These are phyloP conservation scores for Mycena latifolia DNA, from an alignment of 768 basidiomycete species.

Conservation along the genomic window DNA sequence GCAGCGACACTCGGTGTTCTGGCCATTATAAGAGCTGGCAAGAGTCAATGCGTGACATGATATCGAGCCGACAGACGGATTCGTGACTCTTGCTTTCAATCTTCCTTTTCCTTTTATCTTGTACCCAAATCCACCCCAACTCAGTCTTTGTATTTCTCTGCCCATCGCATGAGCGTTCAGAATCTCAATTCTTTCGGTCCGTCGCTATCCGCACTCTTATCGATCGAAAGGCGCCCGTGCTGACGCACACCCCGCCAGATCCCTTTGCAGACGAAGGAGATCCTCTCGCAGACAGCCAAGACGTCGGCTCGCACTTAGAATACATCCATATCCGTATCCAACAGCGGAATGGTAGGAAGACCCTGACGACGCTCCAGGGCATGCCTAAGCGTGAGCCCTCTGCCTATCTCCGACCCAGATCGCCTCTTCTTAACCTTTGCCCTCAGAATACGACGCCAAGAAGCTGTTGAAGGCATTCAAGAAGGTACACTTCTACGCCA, in stretches of 20 bases:
- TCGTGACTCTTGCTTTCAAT: conserved; percentile 30
- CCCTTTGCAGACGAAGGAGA: conserved; percentile 97
- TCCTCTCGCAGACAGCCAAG: conserved; percentile 77
- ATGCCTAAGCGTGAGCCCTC: conserved; percentile 84
- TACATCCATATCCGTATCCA: conserved; percentile 98
- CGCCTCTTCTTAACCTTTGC: conserved; percentile 25
- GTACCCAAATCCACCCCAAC: conserved; percentile 52
- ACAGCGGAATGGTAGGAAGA: conserved; percentile 99
- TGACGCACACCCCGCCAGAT: conserved; percentile 61
- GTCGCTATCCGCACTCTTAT: conserved; percentile 42
- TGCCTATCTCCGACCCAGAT: conserved; percentile 22
- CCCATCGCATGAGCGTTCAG: conserved; percentile 95
- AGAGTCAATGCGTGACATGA: not conserved
- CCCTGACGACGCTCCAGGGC: conserved; percentile 96
- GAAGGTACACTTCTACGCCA: conserved; percentile 70
- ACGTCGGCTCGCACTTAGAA: conserved; percentile 85
- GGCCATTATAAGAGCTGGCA: conserved; percentile 23
- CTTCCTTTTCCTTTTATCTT: conserved; percentile 45
- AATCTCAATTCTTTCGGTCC: conserved; percentile 87
- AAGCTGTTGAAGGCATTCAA: conserved; percentile 99
- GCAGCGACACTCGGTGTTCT: too few species aligned
- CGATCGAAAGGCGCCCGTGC: conserved; percentile 34
- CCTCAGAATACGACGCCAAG: conserved; percentile 93
- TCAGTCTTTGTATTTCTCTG: conserved; percentile 59
- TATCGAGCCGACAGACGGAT: too few species aligned